These are phyloP conservation scores for Calonectria pauciramosa DNA, from an alignment of 2,329 filamentous ascomycete species.

Conservation along the genomic window DNA sequence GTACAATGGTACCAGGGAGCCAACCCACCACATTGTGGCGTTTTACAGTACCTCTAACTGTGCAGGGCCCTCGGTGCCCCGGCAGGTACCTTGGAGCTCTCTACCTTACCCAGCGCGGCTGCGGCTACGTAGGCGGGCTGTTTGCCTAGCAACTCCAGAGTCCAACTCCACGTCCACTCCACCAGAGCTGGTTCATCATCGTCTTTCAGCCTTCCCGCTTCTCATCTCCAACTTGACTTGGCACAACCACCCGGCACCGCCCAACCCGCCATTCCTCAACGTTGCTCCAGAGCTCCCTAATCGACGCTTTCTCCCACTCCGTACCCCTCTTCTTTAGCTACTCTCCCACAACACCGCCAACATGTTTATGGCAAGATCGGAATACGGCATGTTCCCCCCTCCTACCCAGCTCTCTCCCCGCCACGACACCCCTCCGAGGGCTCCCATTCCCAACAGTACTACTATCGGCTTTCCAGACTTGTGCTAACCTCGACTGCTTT, in stretches of 20 bases:
- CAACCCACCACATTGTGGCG: background rate
- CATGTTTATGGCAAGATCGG: conserved; percentile 99
- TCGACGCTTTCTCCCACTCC: background rate
- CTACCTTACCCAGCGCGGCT: conserved; percentile 36
- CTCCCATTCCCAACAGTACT: background rate
- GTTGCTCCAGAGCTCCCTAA: background rate
- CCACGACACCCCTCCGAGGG: conserved; percentile 33
- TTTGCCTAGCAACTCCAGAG: conserved; percentile 52
- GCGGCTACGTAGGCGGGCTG: conserved; percentile 55
- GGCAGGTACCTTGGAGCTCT: conserved; percentile 4
- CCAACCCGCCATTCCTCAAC: background rate
- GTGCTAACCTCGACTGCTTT: conserved; percentile 35
- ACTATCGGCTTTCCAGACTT: background rate
- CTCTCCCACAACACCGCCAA: conserved; percentile 60
- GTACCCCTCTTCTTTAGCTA: conserved; percentile 1
- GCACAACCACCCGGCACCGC: background rate
- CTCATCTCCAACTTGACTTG: conserved; percentile 15
- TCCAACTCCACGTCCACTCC: conserved; percentile 39
- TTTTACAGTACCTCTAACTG: background rate
- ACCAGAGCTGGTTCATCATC: conserved; percentile 39
- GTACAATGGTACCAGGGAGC: background rate
- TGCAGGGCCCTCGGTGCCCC: background rate
- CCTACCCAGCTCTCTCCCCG: conserved; percentile 43
- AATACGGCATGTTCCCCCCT: conserved; percentile 85
- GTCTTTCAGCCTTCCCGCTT: conserved; percentile 36